Evolutionary conservation across 148 eudicot genomes (phyloP), one percentile per base, ranked within the genome.

Genomic region (Rheum nobile): DNA sequence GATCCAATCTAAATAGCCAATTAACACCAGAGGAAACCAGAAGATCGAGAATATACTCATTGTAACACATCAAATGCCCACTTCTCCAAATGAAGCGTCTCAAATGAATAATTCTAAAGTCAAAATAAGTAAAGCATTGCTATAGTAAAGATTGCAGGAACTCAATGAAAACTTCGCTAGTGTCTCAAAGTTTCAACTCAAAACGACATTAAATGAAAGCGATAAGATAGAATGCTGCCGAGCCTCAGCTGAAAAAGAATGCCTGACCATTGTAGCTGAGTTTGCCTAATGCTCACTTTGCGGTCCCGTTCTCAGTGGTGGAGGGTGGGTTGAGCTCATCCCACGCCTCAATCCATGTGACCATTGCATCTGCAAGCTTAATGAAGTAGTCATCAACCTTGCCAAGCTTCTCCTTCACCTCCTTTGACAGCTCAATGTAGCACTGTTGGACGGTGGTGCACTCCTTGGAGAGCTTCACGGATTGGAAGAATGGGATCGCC

Each of bases 321-420:
- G 72, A 59, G 32, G 96, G 50, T 43, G 85, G 82, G 84, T 91
- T 91, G 47, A 91, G 87, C 83, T 89, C 94, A 35, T 91, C 92
- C 94, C 97, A 91, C 0, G 94, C 91, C 75, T 91, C 94, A 22
- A 91, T 89, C 97, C 97, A 91, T 0, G 90, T 91, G 42, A 88
- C 86, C 97, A 91, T 91, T 16, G 94, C 94, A 68, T 91, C 97
- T 0, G 89, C 94, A 13, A 91, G 85, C 97, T 89, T 91, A 73
- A 83, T 34, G 74, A 91, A 91, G 87, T 91, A 91, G 8, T 89
- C 94, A 6, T 91, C 97, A 17, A 91, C 79, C 76, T 86, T 88
- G 5, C 92, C 94, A 1, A 91, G 94, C 82, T 89, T 91, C 6
- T 82, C 94, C 80, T 85, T 89, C 63, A 91, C 97, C 75, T 88